Evolutionary conservation across 2,329 filamentous ascomycete species (phyloP), one percentile per base, ranked within the genome.

Genomic region (Neopestalotiopsis sp.): DNA sequence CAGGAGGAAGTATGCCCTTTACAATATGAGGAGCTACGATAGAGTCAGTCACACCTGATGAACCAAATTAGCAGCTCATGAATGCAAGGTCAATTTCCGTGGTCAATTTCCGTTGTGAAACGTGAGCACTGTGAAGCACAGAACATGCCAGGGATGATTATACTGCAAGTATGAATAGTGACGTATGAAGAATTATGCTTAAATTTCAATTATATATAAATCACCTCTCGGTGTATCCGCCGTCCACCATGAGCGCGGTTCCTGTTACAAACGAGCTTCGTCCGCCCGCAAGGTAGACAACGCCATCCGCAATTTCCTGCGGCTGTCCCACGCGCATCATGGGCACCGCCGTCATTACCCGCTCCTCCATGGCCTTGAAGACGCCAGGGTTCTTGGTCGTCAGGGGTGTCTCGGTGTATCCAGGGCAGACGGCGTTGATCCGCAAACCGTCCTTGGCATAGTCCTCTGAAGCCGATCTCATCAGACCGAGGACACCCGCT

Each of bases 361-460:
- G 63, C 67, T 77, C 73, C 30, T 73, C 63, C 65, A 79, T 80
- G 0, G 75, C 78, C 42, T 77, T 71, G 5, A 77, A 28, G 0
- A 72, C 75, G 56, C 73, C 72, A 0, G 76, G 76, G 20, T 74
- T 74, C 56, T 74, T 72, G 0, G 73, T 77, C 1, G 73, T 78
- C 73, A 79, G 73, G 0, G 76, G 76, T 0, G 78, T 79, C 65
- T 77, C 75, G 0, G 73, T 78, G 45, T 76, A 78, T 0, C 76
- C 78, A 0, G 77, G 76, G 5, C 76, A 78, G 7, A 80, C 76
- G 1, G 78, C 79, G 58, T 83, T 82, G 40, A 83, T 76, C 4
- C 81, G 77, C 3, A 83, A 67, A 2, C 83, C 82, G 1, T 80
- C 71, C 2, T 77, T 77, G 0, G 82, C 81, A 69, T 84, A 83